Conservation (phyloP, 1,284 basidiomycete genomes). For the Termitomyces sp. region DNA sequence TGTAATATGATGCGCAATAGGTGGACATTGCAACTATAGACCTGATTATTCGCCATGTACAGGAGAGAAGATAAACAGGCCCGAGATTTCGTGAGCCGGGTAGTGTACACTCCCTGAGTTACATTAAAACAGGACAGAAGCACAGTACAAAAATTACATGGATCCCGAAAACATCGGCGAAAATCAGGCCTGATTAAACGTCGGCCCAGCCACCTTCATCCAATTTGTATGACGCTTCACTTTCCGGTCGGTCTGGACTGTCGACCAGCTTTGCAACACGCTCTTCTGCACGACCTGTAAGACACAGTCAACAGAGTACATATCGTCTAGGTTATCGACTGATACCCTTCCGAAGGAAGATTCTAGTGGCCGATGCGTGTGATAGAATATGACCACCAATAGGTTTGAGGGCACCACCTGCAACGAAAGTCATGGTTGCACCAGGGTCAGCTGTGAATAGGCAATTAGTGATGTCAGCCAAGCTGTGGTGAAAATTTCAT, state of each 20-base stretch:
- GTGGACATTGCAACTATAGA: background rate
- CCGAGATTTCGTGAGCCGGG: background rate
- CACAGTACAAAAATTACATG: background rate
- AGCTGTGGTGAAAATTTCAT: background rate
- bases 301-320: background rate
- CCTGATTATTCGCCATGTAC: background rate
- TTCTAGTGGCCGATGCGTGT: slow-evolving; percentile 79
- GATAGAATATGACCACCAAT: slow-evolving; percentile 86
- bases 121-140: background rate
- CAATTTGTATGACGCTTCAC: slow-evolving; percentile 87
- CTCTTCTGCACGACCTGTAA: slow-evolving; percentile 82
- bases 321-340: background rate
- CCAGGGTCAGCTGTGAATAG: slow-evolving; percentile 78
- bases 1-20: background rate
- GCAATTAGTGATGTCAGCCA: background rate
- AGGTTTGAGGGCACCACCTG: slow-evolving; percentile 81
- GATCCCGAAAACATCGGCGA: background rate
- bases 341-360: slow-evolving; percentile 83
- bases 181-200: slow-evolving; percentile 52
- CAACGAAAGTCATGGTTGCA: slow-evolving; percentile 91
- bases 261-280: slow-evolving; percentile 94
- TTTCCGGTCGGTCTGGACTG: slow-evolving; percentile 88
- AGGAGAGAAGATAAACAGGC: background rate
- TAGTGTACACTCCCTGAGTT: background rate
- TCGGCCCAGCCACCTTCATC: slow-evolving; percentile 85